Evolutionary conservation across 208 protist species (phyloP).

Genomic region (Leishmania aethiopica): DNA sequence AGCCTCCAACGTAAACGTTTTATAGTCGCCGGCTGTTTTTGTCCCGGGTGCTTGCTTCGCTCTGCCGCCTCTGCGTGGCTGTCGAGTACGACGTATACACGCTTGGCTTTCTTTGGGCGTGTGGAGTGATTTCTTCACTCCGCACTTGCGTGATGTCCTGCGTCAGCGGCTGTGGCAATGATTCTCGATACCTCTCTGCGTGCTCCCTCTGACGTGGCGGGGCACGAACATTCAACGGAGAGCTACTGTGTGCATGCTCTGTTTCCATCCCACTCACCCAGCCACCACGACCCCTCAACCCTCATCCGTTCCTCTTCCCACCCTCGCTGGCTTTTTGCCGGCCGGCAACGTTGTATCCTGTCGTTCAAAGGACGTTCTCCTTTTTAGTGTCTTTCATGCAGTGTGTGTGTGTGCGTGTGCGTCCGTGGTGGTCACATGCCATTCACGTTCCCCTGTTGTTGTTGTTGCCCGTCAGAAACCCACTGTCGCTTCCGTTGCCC

Average conservation of each 20-base stretch:
- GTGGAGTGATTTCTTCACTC: not conserved
- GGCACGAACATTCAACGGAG: not conserved
- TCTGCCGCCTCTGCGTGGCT: not conserved
- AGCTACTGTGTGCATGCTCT: not conserved
- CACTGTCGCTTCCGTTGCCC: too few species aligned
- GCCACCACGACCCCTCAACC: not conserved
- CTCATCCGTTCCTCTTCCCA: not conserved
- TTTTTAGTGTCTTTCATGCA: not conserved
- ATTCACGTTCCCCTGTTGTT: not conserved
- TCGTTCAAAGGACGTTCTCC: not conserved
- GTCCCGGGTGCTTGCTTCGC: not conserved
- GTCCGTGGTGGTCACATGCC: not conserved
- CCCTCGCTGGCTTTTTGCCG: too few species aligned
- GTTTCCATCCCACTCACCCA: not conserved
- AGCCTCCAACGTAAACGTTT: too few species aligned
- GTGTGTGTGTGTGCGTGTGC: not conserved
- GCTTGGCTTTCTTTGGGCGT: not conserved
- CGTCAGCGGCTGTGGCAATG: not conserved
- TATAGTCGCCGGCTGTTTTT: too few species aligned
- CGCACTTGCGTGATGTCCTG: not conserved
- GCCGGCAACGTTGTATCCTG: too few species aligned
- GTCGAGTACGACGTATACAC: not conserved
- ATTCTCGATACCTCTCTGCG: not conserved
- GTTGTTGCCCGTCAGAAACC: not conserved
- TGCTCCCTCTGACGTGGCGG: not conserved